These are phyloP conservation scores for Ganoderma multipileum DNA, from an alignment of 1,284 basidiomycete species.

Conservation along the genomic window DNA sequence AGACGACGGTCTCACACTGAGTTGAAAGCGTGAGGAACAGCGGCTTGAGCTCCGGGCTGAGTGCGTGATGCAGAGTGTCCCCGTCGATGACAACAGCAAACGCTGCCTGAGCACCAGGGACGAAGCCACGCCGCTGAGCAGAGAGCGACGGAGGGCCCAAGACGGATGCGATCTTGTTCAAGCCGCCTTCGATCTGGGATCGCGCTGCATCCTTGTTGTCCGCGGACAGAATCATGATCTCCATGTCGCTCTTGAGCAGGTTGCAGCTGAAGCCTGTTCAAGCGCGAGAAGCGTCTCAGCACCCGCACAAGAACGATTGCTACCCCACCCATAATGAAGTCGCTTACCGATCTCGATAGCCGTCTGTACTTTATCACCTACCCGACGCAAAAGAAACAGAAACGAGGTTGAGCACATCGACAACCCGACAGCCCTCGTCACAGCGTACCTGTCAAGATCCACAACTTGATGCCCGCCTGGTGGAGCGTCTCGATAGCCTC, in stretches of 20 bases:
- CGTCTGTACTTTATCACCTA: constrained; percentile 96
- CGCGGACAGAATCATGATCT: constrained; percentile 95
- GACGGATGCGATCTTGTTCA: constrained; percentile 93
- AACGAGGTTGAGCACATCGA: constrained; percentile 9
- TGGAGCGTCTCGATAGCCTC: constrained; percentile 95
- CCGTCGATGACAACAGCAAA: constrained; percentile 98
- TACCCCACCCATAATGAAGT: background rate
- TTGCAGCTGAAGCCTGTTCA: constrained; percentile 83
- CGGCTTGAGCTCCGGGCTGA: constrained; percentile 80
- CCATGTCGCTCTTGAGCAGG: constrained; percentile 90
- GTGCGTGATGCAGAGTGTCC: constrained; percentile 87
- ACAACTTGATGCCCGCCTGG: constrained; percentile 94
- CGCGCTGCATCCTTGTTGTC: constrained; percentile 80
- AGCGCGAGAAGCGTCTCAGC: constrained; percentile 2
- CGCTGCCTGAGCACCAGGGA: constrained; percentile 69
- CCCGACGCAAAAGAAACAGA: constrained; percentile 20
- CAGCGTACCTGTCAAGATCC: constrained; percentile 84
- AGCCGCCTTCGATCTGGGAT: constrained; percentile 88
- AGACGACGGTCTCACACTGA: constrained; percentile 97
- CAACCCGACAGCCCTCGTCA: constrained; percentile 8
- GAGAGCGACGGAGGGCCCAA: constrained; percentile 69
- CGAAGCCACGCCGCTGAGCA: constrained; percentile 66
- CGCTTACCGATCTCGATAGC: constrained; percentile 89
- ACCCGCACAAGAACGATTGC: background rate
- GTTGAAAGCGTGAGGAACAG: constrained; percentile 93